Base-by-base conservation (phyloP, 1,139 yeast species). In the Sugiyamaella castrensis region DNA sequence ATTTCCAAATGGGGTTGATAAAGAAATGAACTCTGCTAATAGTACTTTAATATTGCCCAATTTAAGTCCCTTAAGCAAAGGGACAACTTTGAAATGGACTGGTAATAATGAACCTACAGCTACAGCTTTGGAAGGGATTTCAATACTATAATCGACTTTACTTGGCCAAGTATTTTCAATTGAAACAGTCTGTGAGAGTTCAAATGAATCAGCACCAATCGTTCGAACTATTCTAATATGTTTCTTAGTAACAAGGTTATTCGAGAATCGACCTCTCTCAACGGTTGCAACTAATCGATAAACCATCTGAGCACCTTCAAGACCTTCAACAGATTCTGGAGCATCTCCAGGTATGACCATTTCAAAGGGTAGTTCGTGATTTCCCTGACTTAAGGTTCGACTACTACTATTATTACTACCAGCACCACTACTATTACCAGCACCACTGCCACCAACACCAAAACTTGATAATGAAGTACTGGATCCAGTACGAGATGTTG, bases 81-180 rank as follows among this genome's bases (percentile, higher is more conserved):
- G 98, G 1, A 86, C 86, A 60, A 92, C 67, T 60, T 80, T 73
- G 61, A 92, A 74, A 58, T 81, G 77, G 10, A 92, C 76, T 1
- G 88, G 86, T 1, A 87, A 75, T 0, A 80, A 71, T 0, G 95
- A 82, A 1, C 98, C 98, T 37, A 92, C 82, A 0, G 98, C 95
- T 33, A 88, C 79, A 0, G 98, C 96, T 63, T 87, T 84, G 12
- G 91, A 76, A 0, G 98, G 97, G 8, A 87, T 82, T 52, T 87
- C 85, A 48, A 92, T 79, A 1, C 92, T 80, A 67, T 92, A 92
- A 61, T 94, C 98, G 41, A 92, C 87, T 66, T 92, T 92, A 42
- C 80, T 73, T 2, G 98, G 98, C 99, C 99, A 94, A 0, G 92
- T 84, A 65, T 92, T 92, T 63, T 89, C 96, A 19, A 92, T 95